Base-by-base conservation (phyloP, 78 protist species). In the Dictyostelium firmibasis region DNA sequence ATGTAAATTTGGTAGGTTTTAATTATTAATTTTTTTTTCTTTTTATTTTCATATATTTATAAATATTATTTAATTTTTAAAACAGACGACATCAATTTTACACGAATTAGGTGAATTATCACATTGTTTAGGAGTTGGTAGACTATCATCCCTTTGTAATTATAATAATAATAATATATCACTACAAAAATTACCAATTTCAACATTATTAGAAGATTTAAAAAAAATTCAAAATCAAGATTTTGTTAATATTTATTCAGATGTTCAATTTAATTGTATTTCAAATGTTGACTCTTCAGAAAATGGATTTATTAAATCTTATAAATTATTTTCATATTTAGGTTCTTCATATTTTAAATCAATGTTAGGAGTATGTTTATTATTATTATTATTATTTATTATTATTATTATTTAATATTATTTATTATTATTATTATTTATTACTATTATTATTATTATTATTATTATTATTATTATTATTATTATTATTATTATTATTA, bases 101-200 rank as follows among this genome's bases (percentile, higher is more conserved):
- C 29, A 88, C 18, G 93, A 88, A 27, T 44, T 89, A 10, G 94
- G 94, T 14, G 33, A 60, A 13, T 20, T 89, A 14, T 36, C 94
- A 14, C 25, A 35, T n/a, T 0, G 27, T 18, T n/a, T 89, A 35
- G 69, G 57, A 13, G 14, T 81, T 47, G 64, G 74, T 25, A 78
- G 87, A 64, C 36, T 89, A 33, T 13, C 88, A 25, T 64, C 16
- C 31, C 18, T 89, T 18, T 89, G 94, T 29, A 81, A 70, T n/a
- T 35, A 64, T 64, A 62, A 57, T 2, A 13, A 57, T 2, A 13
- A 31, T 10, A 57, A 2, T 11, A 69, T 47, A 69, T 81, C 94
- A 47, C 25, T 89, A 29, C n/a, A 79, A 9, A 9, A 38, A 18
- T 18, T 88, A 5, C 94, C 94, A 67, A 50, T 69, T 13, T 53